A percentile compares a stretch with the other conserved stretches of the same genome.
These are phyloP conservation scores for Picochlorum sp. DNA, from an alignment of 139 green algal species.

Conservation along the genomic window DNA sequence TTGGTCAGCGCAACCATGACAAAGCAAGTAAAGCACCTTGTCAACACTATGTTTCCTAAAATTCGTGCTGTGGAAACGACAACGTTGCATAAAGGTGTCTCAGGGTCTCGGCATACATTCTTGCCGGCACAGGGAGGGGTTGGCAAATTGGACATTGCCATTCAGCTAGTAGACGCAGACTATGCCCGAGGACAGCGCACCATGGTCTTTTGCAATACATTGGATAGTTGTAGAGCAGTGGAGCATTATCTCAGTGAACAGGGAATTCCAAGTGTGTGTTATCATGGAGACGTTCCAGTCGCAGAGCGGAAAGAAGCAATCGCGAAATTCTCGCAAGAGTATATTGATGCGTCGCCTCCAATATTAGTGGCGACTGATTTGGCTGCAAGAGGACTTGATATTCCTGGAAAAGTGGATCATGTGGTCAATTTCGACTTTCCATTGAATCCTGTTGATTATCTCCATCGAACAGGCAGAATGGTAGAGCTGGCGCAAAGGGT, in stretches of 20 bases:
- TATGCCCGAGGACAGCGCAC: constrained; percentile 19
- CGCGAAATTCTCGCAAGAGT: constrained; percentile 14
- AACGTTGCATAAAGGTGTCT: constrained; percentile 66
- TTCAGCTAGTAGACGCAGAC: constrained; percentile 53
- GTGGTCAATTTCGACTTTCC: constrained; percentile 99
- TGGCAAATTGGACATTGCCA: constrained; percentile 75
- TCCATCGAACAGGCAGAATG: constrained; percentile 83
- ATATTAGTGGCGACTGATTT: constrained; percentile 82
- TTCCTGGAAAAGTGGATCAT: constrained; percentile 78
- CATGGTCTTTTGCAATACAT: constrained; percentile 96
- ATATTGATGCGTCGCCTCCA: too few species aligned
- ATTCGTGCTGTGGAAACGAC: constrained; percentile 58
- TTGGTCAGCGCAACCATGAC: constrained; percentile 88
- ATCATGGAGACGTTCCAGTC: constrained; percentile 74
- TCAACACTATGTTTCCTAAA: constrained; percentile 58
- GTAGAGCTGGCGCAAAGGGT: constrained; percentile 60
- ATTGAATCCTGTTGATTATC: constrained; percentile 75
- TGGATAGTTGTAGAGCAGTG: constrained; percentile 74
- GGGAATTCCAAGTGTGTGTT: constrained; percentile 67
- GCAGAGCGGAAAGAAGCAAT: constrained; percentile 32
- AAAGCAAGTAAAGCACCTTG: constrained; percentile 40
- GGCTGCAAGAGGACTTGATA: constrained; percentile 89
- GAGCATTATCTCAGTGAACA: constrained; percentile 75
- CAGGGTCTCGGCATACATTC: constrained; percentile 75
- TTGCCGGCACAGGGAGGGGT: constrained; percentile 39